Conservation (phyloP, 2,329 filamentous ascomycete genomes). For the Alternaria viburni region DNA sequence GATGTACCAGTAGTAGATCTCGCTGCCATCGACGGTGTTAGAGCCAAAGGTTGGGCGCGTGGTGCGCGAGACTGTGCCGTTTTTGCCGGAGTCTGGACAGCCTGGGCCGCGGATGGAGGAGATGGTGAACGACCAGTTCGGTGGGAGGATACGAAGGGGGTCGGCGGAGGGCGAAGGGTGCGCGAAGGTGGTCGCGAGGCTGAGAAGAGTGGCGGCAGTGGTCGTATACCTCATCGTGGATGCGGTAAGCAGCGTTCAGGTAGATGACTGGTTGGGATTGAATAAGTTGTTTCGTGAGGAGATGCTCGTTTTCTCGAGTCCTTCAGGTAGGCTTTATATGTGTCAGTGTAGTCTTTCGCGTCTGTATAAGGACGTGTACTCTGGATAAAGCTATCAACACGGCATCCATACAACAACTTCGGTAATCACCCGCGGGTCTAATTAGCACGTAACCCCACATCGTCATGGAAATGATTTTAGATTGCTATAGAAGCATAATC, state of each 20-base stretch:
- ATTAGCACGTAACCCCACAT: neutral
- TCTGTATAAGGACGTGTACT: neutral
- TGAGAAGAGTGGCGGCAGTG: constrained; percentile 4
- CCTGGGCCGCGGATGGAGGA: constrained; percentile 20
- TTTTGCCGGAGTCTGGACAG: constrained; percentile 16
- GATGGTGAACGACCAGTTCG: constrained; percentile 21
- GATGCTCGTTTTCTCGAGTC: neutral
- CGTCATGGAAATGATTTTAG: neutral
- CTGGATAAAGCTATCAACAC: neutral
- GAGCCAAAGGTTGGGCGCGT: constrained; percentile 23
- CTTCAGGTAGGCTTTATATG: neutral
- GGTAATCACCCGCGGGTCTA: neutral
- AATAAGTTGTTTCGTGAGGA: neutral
- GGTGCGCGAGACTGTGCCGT: neutral
- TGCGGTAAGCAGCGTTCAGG: neutral
- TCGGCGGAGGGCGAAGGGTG: constrained; percentile 5
- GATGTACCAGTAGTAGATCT: constrained; percentile 30
- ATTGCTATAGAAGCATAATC: neutral
- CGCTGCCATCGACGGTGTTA: constrained; percentile 24
- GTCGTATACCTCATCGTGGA: constrained; percentile 9
- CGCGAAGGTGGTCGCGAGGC: constrained; percentile 12
- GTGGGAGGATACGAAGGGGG: constrained; percentile 17
- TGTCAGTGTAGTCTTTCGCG: neutral
- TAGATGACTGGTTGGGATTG: neutral
- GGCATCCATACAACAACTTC: neutral